These are phyloP conservation scores for Globisporangium megalacanthum DNA, from an alignment of 352 stramenopile genomes.

Conservation along the genomic window DNA sequence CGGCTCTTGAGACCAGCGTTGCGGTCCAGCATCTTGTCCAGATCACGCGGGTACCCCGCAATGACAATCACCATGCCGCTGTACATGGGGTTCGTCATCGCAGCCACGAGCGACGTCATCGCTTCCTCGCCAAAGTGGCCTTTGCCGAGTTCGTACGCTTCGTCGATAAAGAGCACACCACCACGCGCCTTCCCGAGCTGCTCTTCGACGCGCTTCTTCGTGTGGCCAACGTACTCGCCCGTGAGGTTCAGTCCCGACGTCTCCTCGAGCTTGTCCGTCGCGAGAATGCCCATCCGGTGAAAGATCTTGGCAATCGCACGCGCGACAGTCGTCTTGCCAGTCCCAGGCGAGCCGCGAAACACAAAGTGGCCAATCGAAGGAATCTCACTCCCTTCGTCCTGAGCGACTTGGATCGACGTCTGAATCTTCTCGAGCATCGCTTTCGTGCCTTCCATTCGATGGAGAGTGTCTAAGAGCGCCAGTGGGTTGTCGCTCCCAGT, in stretches of 20 bases:
- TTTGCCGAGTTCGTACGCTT: constrained; percentile 90
- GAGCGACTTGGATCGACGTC: constrained; percentile 57
- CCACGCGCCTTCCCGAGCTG: constrained; percentile 87
- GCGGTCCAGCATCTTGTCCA: constrained; percentile 85
- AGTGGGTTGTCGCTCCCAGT: constrained; percentile 34
- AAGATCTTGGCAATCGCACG: constrained; percentile 91
- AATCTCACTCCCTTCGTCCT: constrained; percentile 52
- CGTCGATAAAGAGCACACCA: constrained; percentile 92
- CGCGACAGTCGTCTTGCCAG: constrained; percentile 89
- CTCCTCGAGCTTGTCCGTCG: constrained; percentile 90
- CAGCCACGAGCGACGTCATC: constrained; percentile 86
- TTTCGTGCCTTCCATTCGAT: constrained; percentile 60
- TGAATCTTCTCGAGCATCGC: constrained; percentile 42
- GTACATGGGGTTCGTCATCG: constrained; percentile 84
- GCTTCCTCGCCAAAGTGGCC: constrained; percentile 77
- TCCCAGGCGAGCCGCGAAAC: constrained; percentile 86
- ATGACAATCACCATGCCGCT: constrained; percentile 87
- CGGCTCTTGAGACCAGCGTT: constrained; percentile 90
- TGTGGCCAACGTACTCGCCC: constrained; percentile 84
- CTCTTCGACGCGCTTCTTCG: constrained; percentile 84
- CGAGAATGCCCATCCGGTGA: constrained; percentile 88
- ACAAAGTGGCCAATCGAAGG: constrained; percentile 76
- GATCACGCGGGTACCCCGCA: constrained; percentile 85
- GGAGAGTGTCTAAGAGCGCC: constrained; percentile 36
- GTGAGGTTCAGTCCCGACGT: constrained; percentile 84